These are phyloP conservation scores for Cercospora sesami DNA, from an alignment of 2,329 filamentous ascomycete species.

Conservation along the genomic window DNA sequence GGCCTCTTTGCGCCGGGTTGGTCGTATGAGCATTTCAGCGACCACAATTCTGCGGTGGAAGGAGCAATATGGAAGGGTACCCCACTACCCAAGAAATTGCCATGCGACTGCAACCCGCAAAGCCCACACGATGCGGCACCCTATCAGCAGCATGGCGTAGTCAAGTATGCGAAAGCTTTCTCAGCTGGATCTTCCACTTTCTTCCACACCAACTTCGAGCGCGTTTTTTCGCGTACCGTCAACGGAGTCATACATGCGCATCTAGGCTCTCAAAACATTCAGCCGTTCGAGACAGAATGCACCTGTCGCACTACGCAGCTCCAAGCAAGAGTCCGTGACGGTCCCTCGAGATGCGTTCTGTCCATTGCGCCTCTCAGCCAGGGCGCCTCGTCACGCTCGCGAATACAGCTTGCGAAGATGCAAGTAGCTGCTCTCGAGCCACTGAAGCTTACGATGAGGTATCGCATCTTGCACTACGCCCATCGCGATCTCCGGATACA, in stretches of 20 bases:
- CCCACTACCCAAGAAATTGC: constrained; percentile 30
- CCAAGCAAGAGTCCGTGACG: background rate
- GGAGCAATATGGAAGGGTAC: constrained; percentile 41
- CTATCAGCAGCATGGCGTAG: constrained; percentile 36
- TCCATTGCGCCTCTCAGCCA: background rate
- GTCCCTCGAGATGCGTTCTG: background rate
- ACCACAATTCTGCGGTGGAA: constrained; percentile 34
- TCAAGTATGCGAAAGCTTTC: constrained; percentile 34
- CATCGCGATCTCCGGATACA: background rate
- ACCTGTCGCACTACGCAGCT: background rate
- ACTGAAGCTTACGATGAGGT: constrained; percentile 5
- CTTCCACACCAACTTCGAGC: constrained; percentile 44
- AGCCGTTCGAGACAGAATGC: background rate
- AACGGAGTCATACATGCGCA: background rate
- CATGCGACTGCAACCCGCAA: constrained; percentile 32
- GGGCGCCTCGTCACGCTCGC: background rate
- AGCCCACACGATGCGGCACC: constrained; percentile 6
- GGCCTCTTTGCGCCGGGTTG: constrained; percentile 51
- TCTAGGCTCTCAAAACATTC: background rate
- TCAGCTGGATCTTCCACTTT: constrained; percentile 32
- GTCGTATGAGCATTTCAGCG: constrained; percentile 49
- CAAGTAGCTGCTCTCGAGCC: background rate
- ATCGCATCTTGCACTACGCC: background rate
- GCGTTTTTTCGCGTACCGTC: constrained; percentile 31
- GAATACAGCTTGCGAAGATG: constrained; percentile 1